These are phyloP conservation scores for Nitzschia sp. DNA, from an alignment of 108 stramenopile species.

Conservation along the genomic window DNA sequence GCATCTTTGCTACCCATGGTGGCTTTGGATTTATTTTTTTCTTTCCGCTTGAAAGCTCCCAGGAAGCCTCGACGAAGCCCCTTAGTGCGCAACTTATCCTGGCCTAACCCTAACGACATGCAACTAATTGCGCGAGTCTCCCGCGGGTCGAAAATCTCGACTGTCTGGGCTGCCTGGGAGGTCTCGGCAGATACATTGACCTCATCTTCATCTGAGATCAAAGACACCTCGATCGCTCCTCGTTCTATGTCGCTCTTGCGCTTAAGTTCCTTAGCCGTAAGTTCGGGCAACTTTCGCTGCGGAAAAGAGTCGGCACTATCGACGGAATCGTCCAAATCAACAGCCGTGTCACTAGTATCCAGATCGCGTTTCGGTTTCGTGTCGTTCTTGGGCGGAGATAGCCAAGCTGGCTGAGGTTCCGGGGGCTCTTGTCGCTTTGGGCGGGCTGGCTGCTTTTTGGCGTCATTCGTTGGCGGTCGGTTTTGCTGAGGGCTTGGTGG, in stretches of 20 bases:
- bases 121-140: too few species aligned
- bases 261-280: too few species aligned
- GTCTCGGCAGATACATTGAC: too few species aligned
- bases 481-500: too few species aligned
- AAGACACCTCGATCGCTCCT: conserved; percentile 19
- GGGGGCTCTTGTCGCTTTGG: neutral
- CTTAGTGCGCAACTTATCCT: too few species aligned
- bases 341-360: neutral
- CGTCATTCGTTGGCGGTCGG: too few species aligned
- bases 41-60: conserved; percentile 27
- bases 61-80: conserved; percentile 29
- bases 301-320: neutral
- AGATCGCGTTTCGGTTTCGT: neutral
- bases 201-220: neutral
- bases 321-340: conserved; percentile 7
- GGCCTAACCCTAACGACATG: too few species aligned
- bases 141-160: too few species aligned
- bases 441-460: too few species aligned
- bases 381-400: neutral
- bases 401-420: neutral
- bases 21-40: conserved; percentile 20
- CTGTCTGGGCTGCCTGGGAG: too few species aligned
- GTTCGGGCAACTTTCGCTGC: neutral
- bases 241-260: conserved; percentile 1
- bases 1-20: neutral